Base-by-base conservation (phyloP, 768 basidiomycete genomes). In the Pulveroboletus frians region DNA sequence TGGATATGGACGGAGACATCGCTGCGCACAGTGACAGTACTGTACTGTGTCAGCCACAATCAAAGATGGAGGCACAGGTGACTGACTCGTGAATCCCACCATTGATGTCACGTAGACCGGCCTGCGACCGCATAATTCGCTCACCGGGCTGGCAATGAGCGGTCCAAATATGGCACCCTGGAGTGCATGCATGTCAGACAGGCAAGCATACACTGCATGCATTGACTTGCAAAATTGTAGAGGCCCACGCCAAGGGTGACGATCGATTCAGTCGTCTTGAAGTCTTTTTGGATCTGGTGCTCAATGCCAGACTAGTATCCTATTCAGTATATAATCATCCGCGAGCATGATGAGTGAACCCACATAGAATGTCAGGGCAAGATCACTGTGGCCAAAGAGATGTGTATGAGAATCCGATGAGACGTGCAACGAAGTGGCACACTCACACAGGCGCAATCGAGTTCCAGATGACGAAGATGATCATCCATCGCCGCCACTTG, bases 361-460 rank as follows among this genome's bases (percentile, higher is more conserved):
- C 47, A 67, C 64, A 44, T 67, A 66, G 38, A 65, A 65, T 0
- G 64, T 67, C 5, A 56, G 20, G 7, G 65, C 20, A 39, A 65
- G 47, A 18, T 65, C 63, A 20, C 63, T 65, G 36, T n/a, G 15
- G 13, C 1, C 18, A 43, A 14, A 30, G 7, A 35, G 34, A 26
- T 3, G 13, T 23, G 17, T 23, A 36, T 53, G 39, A 46, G 44
- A 43, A 21, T 9, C 15, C 31, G 5, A 8, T 1, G 29, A 7
- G 11, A 11, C 8, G 13, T 18, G 13, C 2, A 1, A 45, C 9
- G 21, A 20, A 39, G 10, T 6, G 21, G 21, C 39, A 15, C 13
- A 49, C 64, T 43, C n/a, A 64, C 64, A 66, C 54, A 11, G 65
- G 64, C 27, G 65, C 65, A 17, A 67, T 65, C 14, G 52, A 48